Conservation (phyloP, 139 green algal species). For the Chlamydomonas asymmetrica region DNA sequence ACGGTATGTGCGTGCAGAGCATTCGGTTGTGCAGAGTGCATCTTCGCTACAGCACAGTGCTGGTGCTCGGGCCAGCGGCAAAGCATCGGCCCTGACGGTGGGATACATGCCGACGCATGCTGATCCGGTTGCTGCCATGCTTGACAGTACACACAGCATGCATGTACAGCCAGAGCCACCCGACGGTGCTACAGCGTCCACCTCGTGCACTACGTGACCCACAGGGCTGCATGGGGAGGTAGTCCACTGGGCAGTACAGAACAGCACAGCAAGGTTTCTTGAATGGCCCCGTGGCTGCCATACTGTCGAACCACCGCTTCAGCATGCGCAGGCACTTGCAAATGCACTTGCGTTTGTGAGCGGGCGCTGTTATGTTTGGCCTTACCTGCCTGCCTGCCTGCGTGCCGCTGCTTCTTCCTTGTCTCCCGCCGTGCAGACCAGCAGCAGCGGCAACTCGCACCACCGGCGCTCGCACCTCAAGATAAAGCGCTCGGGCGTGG, state of each 20-base stretch:
- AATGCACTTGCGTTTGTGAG: not conserved
- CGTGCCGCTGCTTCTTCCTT: not conserved
- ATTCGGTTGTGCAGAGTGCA: too few species aligned
- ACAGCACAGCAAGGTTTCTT: not conserved
- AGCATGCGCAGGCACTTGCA: not conserved
- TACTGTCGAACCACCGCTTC: not conserved
- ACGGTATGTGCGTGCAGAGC: too few species aligned
- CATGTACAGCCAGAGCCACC: too few species aligned
- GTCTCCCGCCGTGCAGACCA: not conserved
- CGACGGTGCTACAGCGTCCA: too few species aligned
- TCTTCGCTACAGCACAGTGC: too few species aligned
- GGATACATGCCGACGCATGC: too few species aligned
- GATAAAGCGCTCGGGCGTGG: conserved; percentile 16
- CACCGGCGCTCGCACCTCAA: conserved; percentile 17
- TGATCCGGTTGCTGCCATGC: too few species aligned
- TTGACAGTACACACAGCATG: too few species aligned
- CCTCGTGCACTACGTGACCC: not conserved
- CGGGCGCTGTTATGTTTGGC: not conserved
- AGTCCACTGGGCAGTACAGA: too few species aligned
- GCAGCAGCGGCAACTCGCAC: not conserved
- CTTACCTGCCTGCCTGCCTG: too few species aligned
- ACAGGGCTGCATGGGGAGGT: not conserved
- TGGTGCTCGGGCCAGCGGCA: too few species aligned
- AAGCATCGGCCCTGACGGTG: too few species aligned
- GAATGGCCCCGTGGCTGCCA: not conserved